phyloP scores from a whole-genome alignment of 805 yeast genomes.

The Barnettozyma vustinii region DNA sequence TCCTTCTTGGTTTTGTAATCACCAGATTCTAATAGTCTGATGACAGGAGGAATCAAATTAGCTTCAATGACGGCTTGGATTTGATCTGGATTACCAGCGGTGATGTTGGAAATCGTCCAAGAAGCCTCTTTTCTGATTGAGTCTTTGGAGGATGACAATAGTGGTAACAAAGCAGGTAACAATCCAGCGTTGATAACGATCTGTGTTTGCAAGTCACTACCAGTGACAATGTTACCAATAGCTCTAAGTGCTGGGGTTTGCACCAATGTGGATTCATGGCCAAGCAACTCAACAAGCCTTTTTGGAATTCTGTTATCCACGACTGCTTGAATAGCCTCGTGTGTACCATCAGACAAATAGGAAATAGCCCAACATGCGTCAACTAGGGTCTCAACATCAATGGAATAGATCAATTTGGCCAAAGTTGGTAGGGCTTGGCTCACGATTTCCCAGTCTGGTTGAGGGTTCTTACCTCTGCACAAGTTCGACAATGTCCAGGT shows the following conservation, averaged over 20 bases:
- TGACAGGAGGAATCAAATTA: slow-evolving; percentile 86
- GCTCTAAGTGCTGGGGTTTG: slow-evolving; percentile 98
- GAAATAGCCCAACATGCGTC: slow-evolving; percentile 99
- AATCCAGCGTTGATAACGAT: slow-evolving; percentile 91
- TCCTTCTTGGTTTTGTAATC: slow-evolving; percentile 96
- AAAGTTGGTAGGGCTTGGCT: slow-evolving; percentile 85
- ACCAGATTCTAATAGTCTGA: slow-evolving; percentile 72
- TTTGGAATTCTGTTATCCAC: slow-evolving; percentile 94
- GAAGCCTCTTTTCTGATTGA: slow-evolving; percentile 95
- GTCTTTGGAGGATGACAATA: slow-evolving; percentile 82
- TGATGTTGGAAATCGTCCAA: slow-evolving; percentile 97
- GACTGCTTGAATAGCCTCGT: slow-evolving; percentile 93
- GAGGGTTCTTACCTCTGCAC: slow-evolving; percentile 95
- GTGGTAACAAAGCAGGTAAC: slow-evolving; percentile 73
- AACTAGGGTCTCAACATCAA: slow-evolving; percentile 87
- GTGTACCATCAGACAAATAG: slow-evolving; percentile 87
- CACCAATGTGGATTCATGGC: slow-evolving; percentile 76
- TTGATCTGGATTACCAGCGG: slow-evolving; percentile 95
- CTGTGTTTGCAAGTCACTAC: slow-evolving; percentile 94
- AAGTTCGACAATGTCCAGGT: slow-evolving; percentile 97
- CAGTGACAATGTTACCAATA: slow-evolving; percentile 96
- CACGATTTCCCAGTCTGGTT: slow-evolving; percentile 90
- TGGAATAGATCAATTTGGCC: slow-evolving; percentile 83
- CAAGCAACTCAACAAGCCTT: slow-evolving; percentile 85
- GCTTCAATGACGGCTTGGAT: slow-evolving; percentile 95